Conservation (phyloP, 2,329 filamentous ascomycete genomes). For the Penicillium hesseltinei region DNA sequence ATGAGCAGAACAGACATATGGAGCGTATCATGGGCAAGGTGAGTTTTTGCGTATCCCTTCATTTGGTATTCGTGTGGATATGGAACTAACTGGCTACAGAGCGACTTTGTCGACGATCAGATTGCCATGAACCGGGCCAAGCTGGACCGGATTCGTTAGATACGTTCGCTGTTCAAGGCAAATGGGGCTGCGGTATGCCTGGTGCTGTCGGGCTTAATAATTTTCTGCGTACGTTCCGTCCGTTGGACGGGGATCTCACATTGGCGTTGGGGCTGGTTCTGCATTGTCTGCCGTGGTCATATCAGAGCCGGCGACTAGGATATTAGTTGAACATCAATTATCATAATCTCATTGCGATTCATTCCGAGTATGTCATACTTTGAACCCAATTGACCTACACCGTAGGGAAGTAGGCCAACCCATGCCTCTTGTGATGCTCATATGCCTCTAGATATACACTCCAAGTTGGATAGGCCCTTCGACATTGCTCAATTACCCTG, state of each 20-base stretch:
- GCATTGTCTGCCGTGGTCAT: slow-evolving; percentile 6
- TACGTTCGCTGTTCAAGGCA: background rate
- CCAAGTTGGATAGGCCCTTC: background rate
- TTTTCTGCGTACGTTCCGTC: slow-evolving; percentile 9
- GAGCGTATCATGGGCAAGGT: slow-evolving; percentile 77
- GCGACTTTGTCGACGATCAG: slow-evolving; percentile 77
- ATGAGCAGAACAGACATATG: slow-evolving; percentile 74
- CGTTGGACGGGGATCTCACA: background rate
- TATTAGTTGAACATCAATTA: slow-evolving; percentile 4
- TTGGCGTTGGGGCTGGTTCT: slow-evolving; percentile 8
- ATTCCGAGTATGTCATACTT: background rate
- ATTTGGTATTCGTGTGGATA: background rate
- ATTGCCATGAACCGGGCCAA: slow-evolving; percentile 75
- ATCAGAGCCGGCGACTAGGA: slow-evolving; percentile 5
- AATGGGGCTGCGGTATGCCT: slow-evolving; percentile 27
- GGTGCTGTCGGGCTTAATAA: slow-evolving; percentile 30
- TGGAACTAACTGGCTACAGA: slow-evolving; percentile 52
- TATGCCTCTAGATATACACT: background rate
- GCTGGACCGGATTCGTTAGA: slow-evolving; percentile 56
- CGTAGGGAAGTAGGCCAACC: background rate
- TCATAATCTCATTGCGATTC: slow-evolving; percentile 5
- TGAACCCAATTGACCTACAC: background rate
- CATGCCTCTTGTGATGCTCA: background rate
- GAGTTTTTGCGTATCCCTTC: slow-evolving; percentile 26
- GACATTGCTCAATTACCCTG: background rate